Evolutionary conservation across 345 rosid genomes (phyloP).

Genomic region (Eucalyptus regnans): DNA sequence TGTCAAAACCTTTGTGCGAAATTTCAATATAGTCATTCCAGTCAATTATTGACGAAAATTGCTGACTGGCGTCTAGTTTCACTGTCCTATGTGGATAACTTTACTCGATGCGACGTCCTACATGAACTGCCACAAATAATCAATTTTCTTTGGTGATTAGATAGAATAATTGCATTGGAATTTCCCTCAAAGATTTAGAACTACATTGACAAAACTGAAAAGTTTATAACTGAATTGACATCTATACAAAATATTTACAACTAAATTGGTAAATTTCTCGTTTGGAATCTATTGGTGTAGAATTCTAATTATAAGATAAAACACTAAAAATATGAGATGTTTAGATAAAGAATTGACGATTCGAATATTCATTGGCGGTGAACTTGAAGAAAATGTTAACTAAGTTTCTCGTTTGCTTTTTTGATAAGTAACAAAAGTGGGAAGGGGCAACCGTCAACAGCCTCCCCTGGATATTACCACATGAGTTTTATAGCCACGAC

Average conservation of each 20-base stretch:
- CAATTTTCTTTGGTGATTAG: background rate
- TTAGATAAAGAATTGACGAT: background rate
- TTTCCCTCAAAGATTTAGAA: no score
- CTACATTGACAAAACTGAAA: no score
- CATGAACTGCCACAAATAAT: background rate
- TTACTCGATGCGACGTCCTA: accelerated
- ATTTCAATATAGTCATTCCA: background rate
- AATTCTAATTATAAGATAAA: background rate
- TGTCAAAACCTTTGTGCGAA: accelerated
- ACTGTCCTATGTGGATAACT: background rate
- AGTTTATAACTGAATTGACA: no score
- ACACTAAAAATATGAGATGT: background rate
- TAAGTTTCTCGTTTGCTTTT: background rate
- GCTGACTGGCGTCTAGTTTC: accelerated
- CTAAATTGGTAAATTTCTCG: no score
- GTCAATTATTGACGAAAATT: accelerated
- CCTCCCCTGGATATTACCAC: background rate
- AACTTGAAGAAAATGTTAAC: background rate
- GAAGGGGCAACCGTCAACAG: background rate
- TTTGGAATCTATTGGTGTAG: background rate
- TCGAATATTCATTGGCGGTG: background rate
- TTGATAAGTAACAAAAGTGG: background rate
- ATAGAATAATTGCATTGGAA: no score
- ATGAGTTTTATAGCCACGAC: background rate
- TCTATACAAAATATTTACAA: accelerated